Conservation (phyloP, 345 rosid species). For the Angophora floribunda region DNA sequence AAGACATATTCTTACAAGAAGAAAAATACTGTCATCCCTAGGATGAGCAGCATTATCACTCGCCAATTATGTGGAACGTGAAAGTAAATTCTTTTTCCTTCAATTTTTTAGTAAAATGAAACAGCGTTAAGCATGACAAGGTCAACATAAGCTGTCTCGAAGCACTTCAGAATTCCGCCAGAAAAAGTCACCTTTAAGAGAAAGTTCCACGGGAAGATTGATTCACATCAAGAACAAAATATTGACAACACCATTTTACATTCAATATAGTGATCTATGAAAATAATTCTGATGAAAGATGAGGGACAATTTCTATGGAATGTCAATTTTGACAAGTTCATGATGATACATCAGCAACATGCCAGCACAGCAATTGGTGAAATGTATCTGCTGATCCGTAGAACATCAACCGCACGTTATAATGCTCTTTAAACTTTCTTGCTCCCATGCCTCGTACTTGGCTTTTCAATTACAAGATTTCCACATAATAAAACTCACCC, state of each 20-base stretch:
- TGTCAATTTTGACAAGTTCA: not conserved
- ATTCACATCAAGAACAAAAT: not conserved
- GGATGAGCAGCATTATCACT: not conserved
- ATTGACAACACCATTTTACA: not conserved
- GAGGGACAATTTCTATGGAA: not conserved
- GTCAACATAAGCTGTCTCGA: not conserved
- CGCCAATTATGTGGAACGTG: not conserved
- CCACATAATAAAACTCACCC: slow-evolving; percentile 36
- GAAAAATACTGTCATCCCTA: not conserved
- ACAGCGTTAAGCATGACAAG: not conserved
- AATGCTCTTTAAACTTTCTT: not conserved
- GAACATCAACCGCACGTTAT: not conserved
- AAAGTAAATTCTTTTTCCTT: not conserved
- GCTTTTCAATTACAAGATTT: not conserved
- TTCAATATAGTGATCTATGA: not conserved
- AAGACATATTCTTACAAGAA: not conserved
- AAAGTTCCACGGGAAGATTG: not conserved
- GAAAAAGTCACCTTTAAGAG: not conserved
- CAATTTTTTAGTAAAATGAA: not conserved
- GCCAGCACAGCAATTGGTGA: not conserved
- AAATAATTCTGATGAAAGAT: not conserved
- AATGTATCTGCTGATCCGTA: not conserved
- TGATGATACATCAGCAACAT: not conserved
- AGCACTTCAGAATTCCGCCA: not conserved
- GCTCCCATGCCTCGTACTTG: not conserved